Conservation (phyloP, 2,329 filamentous ascomycete species). For the Fusarium secorum region DNA sequence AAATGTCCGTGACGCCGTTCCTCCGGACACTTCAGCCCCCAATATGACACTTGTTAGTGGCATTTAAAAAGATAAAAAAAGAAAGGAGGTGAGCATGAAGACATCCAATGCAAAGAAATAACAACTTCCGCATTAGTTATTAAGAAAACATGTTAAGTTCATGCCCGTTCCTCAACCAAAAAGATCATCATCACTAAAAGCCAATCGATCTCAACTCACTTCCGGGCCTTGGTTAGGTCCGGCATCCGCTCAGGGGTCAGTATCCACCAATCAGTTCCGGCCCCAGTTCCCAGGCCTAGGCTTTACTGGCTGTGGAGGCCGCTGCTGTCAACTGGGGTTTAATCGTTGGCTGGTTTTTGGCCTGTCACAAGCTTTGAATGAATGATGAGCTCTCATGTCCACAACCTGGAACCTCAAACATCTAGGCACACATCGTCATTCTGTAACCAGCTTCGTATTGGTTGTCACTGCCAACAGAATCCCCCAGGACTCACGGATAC, state of each 20-base stretch:
- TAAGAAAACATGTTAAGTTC: conserved; percentile 3
- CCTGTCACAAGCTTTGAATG: conserved; percentile 28
- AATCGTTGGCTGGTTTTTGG: neutral
- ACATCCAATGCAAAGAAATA: neutral
- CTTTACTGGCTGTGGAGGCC: neutral
- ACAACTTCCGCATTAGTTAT: neutral
- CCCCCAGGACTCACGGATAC: neutral
- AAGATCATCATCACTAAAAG: neutral
- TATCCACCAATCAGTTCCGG: conserved; percentile 25
- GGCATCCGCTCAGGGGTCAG: conserved; percentile 19
- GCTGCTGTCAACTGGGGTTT: neutral
- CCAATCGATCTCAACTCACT: conserved; percentile 16
- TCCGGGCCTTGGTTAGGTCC: neutral
- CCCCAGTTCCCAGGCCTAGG: neutral
- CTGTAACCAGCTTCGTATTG: conserved; percentile 26
- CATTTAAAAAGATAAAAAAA: rapidly evolving
- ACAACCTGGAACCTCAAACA: conserved; percentile 21
- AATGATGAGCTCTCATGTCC: neutral
- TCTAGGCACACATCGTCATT: conserved; percentile 32
- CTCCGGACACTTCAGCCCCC: conserved; percentile 8
- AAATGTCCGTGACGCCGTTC: conserved; percentile 7
- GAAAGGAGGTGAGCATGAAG: neutral
- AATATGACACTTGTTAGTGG: neutral
- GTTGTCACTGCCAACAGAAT: neutral
- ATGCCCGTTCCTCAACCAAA: conserved; percentile 1